phyloP scores from a whole-genome alignment of 257 asterid species.

The Thymus quinquecostatus region DNA sequence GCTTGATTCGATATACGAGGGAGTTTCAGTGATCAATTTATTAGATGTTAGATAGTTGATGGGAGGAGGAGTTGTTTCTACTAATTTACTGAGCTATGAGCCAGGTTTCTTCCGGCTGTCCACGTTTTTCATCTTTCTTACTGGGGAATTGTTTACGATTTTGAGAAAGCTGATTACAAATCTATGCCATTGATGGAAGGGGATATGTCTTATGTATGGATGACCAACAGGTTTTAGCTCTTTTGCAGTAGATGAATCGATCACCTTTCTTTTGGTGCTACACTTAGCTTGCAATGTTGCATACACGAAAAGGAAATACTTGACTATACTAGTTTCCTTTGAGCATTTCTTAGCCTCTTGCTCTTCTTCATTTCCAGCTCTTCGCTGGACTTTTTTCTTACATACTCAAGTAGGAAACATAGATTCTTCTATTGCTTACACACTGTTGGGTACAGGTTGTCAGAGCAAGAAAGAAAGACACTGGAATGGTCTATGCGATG shows the following conservation, averaged over 20 bases:
- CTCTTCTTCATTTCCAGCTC: background rate
- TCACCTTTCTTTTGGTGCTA: background rate
- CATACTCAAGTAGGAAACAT: too few species aligned
- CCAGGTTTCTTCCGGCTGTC: background rate
- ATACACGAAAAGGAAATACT: background rate
- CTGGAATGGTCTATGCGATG: constrained; percentile 84
- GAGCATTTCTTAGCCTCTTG: background rate
- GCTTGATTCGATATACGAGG: constrained; percentile 2
- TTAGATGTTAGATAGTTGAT: too few species aligned
- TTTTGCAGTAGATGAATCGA: constrained; percentile 2
- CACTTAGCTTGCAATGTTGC: background rate
- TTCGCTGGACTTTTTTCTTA: background rate
- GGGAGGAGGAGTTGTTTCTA: background rate
- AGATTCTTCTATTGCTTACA: too few species aligned
- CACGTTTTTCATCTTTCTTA: background rate
- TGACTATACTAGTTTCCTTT: background rate
- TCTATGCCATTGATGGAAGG: background rate
- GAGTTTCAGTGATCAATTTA: constrained; percentile 8
- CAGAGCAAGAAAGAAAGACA: constrained; percentile 94
- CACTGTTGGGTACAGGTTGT: constrained; percentile 68
- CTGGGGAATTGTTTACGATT: background rate
- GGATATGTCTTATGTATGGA: too few species aligned
- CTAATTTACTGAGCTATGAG: background rate
- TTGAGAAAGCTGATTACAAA: background rate
- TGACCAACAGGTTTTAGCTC: background rate